Evolutionary conservation across 1,139 yeast species (phyloP).

Genomic region (Yamadazyma conglobata): DNA sequence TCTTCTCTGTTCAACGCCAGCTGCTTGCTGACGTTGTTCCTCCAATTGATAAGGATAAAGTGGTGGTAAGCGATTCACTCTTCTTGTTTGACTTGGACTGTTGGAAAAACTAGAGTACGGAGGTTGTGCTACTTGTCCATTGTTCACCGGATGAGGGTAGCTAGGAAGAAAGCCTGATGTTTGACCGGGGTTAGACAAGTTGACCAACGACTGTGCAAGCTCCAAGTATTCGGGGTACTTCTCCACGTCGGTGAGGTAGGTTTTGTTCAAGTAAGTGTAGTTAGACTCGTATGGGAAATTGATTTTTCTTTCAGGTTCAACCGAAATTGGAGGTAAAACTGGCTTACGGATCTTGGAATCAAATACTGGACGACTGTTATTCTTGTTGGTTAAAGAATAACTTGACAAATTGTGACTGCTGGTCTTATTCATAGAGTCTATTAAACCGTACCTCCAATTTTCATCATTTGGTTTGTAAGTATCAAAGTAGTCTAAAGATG

Average conservation of each 20-base stretch:
- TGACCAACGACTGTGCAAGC: constrained; percentile 43
- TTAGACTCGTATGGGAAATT: constrained; percentile 56
- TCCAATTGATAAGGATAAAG: constrained; percentile 16
- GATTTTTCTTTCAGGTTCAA: constrained; percentile 37
- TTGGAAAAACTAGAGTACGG: constrained; percentile 3
- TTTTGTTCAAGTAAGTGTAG: constrained; percentile 47
- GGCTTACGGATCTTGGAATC: constrained; percentile 38
- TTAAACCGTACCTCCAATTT: constrained; percentile 43
- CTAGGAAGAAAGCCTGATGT: too few species aligned
- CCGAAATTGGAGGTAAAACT: constrained; percentile 20
- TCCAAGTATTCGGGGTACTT: constrained; percentile 48
- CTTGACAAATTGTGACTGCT: constrained; percentile 15
- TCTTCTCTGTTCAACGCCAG: constrained; percentile 1
- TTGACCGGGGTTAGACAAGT: constrained; percentile 33
- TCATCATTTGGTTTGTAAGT: constrained; percentile 48
- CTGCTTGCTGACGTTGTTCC: constrained; percentile 5
- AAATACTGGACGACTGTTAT: constrained; percentile 32
- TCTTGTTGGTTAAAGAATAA: constrained; percentile 7
- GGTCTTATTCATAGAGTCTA: constrained; percentile 31
- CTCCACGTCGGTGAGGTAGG: constrained; percentile 44
- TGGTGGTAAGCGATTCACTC: constrained; percentile 12
- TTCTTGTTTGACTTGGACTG: constrained; percentile 3
- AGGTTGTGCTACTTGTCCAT: constrained; percentile 2
- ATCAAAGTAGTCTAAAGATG: constrained; percentile 45
- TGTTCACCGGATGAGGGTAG: constrained; percentile 5